Conservation (phyloP, 805 yeast species). For the Lachancea sp. region DNA sequence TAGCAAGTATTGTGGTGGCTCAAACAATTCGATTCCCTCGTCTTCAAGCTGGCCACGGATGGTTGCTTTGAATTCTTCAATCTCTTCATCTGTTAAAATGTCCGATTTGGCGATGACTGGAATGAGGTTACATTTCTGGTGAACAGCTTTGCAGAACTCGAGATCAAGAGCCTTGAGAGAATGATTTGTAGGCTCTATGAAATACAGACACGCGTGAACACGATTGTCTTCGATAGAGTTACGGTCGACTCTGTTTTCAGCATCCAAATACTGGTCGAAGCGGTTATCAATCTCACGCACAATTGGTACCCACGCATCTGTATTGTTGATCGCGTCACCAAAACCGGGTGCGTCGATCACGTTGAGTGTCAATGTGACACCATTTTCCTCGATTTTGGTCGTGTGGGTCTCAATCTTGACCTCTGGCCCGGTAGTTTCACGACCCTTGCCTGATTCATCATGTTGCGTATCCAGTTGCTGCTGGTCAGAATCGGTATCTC, state of each 20-base stretch:
- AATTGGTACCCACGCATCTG: conserved; percentile 81
- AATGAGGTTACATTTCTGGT: conserved; percentile 85
- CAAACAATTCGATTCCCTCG: conserved; percentile 69
- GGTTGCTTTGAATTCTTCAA: conserved; percentile 64
- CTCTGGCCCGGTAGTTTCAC: conserved; percentile 7
- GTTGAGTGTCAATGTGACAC: conserved; percentile 77
- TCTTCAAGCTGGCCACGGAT: conserved; percentile 68
- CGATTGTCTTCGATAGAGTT: conserved; percentile 68
- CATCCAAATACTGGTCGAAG: conserved; percentile 82
- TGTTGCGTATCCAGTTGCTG: conserved; percentile 10
- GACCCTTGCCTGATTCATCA: neutral
- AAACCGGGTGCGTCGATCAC: conserved; percentile 91
- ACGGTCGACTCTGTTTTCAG: conserved; percentile 79
- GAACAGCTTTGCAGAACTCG: conserved; percentile 78
- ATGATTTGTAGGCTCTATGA: conserved; percentile 97
- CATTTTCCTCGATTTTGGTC: conserved; percentile 85
- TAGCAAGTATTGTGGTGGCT: conserved; percentile 69
- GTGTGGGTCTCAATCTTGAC: conserved; percentile 56
- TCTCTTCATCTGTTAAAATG: conserved; percentile 83
- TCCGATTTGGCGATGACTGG: conserved; percentile 95
- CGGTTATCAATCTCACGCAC: conserved; percentile 82
- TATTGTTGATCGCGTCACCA: conserved; percentile 81
- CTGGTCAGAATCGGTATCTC: neutral
- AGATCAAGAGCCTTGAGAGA: conserved; percentile 83
- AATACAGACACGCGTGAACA: conserved; percentile 87